Evolutionary conservation across 2,329 filamentous ascomycete genomes (phyloP), one percentile per base, ranked within the genome.

Genomic region (Colletotrichum graminicola): DNA sequence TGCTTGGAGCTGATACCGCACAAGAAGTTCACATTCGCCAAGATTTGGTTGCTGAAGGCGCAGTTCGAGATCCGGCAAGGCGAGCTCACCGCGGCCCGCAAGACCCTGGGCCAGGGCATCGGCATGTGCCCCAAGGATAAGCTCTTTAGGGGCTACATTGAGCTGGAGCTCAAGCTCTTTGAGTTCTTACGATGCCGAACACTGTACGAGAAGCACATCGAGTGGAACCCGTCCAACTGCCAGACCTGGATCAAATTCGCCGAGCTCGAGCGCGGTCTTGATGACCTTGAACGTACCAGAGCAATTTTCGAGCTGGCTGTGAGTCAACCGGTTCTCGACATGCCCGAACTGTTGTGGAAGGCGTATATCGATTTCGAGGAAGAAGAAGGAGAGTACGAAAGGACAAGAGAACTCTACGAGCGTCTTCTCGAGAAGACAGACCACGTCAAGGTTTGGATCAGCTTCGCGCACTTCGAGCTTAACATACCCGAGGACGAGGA

Each of bases 391-490:
- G 94, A 98, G 81, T 98, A 95, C 81, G 94, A 94, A 64, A 87
- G 91, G 60, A 94, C 94, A 5, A 88, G 96, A 60, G 84, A 85
- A 4, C 85, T 99, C 55, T 99, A 98, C 83, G 95, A 98, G 84
- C 90, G 95, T 10, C 87, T 99, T 16, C 88, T 99, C 54, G 87
- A 94, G 77, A 98, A 97, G 90, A 97, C 96, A n/a, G 92, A 96
- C 78, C 96, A 99, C 79, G 94, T 98, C 86, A 99, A 98, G 86
- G 96, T 99, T 72, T 99, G 96, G 96, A 97, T 96, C 81, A 95
- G 93, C 80, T 99, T 95, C 83, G 96, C 96, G n/a, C 93, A 97
- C 80, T 98, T 99, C 78, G 96, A 99, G 82, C 94, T 98, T 84
- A 95, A 96, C 80, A 91, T 97, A 0, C 94, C 94, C 55, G 94